These are phyloP conservation scores for Aciculosporium take DNA, from an alignment of 2,329 filamentous ascomycete species.

Conservation along the genomic window DNA sequence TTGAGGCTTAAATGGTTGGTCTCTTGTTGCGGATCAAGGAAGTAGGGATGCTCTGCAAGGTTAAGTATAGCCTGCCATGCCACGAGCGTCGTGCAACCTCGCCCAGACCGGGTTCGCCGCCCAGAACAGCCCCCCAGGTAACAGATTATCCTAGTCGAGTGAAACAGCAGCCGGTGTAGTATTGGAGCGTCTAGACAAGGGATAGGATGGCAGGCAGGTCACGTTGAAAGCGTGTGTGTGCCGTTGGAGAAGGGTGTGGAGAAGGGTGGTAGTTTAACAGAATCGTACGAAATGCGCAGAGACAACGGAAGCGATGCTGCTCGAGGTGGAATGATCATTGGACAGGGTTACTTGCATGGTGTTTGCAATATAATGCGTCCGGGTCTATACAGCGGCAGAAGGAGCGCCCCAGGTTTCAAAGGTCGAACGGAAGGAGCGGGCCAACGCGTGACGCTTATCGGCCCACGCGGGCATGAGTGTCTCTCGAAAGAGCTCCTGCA, in stretches of 20 bases:
- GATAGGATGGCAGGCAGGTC: constrained; percentile 4
- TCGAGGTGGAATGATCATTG: too few species aligned
- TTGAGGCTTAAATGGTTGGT: not conserved
- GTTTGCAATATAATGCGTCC: too few species aligned
- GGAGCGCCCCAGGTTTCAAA: too few species aligned
- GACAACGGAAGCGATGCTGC: too few species aligned
- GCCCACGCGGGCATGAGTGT: not conserved
- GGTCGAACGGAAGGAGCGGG: too few species aligned
- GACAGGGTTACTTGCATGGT: too few species aligned
- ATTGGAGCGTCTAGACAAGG: constrained; percentile 10
- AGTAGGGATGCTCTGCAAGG: constrained; percentile 8
- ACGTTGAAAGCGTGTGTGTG: constrained; percentile 4
- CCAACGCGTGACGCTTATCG: constrained; percentile 6
- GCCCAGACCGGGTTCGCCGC: constrained; percentile 5
- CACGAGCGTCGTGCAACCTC: constrained; percentile 4
- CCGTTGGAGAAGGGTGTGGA: not conserved
- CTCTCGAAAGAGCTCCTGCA: too few species aligned
- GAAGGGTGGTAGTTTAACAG: not conserved
- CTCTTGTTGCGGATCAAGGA: constrained; percentile 1
- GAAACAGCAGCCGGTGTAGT: constrained; percentile 12
- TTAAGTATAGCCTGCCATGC: constrained; percentile 5
- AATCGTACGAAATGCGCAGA: not conserved
- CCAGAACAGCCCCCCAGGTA: constrained; percentile 11
- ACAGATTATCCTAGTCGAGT: constrained; percentile 12
- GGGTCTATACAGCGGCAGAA: too few species aligned